A percentile compares a stretch with the other conserved stretches of the same genome.
These are phyloP conservation scores for Cyclotella cryptica DNA, from an alignment of 108 stramenopile genomes.

Conservation along the genomic window DNA sequence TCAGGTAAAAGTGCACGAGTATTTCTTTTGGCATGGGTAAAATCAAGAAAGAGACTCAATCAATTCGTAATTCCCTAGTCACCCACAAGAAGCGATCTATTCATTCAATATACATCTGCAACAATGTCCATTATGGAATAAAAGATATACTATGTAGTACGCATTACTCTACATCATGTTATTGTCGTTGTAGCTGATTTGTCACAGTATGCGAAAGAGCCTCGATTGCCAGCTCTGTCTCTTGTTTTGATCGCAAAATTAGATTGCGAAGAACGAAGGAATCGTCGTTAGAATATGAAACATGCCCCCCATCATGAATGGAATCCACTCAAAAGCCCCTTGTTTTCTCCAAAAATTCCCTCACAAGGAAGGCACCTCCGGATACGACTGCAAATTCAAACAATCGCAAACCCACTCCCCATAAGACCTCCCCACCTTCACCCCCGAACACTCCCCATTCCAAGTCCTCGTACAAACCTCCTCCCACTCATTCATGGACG, in stretches of 20 bases:
- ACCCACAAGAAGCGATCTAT: too few relatives aligned
- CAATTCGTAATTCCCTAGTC: too few relatives aligned
- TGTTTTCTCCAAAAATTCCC: not conserved
- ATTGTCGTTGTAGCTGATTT: not conserved
- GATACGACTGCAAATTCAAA: conserved; percentile 19
- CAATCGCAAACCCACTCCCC: conserved; percentile 30
- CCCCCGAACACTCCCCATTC: conserved; percentile 16
- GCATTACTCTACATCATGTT: conserved; percentile 5
- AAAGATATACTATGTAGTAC: conserved; percentile 27
- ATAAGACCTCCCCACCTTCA: conserved; percentile 18
- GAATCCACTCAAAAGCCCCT: not conserved
- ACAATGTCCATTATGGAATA: too few relatives aligned
- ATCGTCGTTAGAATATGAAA: too few relatives aligned
- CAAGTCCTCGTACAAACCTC: conserved; percentile 12
- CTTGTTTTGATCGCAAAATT: not conserved
- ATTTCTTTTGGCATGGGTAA: too few relatives aligned
- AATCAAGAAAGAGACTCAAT: too few relatives aligned
- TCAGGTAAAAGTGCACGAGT: too few relatives aligned
- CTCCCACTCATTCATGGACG: not conserved
- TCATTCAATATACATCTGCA: too few relatives aligned
- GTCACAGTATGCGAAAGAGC: not conserved
- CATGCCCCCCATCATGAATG: not conserved
- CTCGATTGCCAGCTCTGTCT: not conserved
- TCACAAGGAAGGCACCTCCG: conserved; percentile 2
- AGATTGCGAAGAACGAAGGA: too few relatives aligned